These are phyloP conservation scores for Scenedesmus sp. DNA, from an alignment of 163 green algal species.

Conservation along the genomic window DNA sequence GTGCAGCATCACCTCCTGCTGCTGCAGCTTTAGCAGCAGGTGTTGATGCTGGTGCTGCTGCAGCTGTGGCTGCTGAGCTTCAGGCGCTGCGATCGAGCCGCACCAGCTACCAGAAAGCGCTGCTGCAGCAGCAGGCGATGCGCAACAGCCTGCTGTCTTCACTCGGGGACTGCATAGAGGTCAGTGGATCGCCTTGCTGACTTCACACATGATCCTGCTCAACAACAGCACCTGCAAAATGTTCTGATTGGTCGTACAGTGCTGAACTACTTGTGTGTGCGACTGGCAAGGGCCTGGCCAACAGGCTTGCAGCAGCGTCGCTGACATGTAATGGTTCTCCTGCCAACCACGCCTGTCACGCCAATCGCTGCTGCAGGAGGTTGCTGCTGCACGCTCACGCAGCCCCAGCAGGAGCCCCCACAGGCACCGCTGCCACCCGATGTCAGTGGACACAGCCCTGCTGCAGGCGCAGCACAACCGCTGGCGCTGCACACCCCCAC, in stretches of 20 bases:
- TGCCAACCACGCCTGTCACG: neutral
- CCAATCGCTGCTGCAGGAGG: conserved; percentile 31
- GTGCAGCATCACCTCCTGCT: neutral
- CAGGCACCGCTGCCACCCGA: neutral
- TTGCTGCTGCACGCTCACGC: conserved; percentile 18
- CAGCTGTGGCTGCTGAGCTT: conserved; percentile 41
- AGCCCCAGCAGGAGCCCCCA: conserved; percentile 30
- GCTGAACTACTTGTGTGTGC: no score
- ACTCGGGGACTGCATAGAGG: conserved; percentile 27
- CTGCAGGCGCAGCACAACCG: conserved; percentile 23
- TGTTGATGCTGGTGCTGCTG: conserved; percentile 14
- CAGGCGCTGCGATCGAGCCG: conserved; percentile 25
- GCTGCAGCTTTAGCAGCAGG: neutral
- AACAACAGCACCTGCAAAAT: neutral
- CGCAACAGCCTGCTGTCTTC: conserved; percentile 58
- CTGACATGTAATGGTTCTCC: neutral
- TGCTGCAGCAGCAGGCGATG: conserved; percentile 55
- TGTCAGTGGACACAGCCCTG: conserved; percentile 12
- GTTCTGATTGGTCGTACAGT: no score
- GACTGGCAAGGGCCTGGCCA: neutral
- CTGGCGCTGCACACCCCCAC: conserved; percentile 27
- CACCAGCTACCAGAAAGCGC: conserved; percentile 29
- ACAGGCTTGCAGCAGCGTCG: neutral
- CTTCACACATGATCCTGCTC: neutral
- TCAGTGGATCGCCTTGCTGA: neutral